Evolutionary conservation across 2,329 filamentous ascomycete genomes (phyloP).

Genomic region (Tolypocladium nubicola): DNA sequence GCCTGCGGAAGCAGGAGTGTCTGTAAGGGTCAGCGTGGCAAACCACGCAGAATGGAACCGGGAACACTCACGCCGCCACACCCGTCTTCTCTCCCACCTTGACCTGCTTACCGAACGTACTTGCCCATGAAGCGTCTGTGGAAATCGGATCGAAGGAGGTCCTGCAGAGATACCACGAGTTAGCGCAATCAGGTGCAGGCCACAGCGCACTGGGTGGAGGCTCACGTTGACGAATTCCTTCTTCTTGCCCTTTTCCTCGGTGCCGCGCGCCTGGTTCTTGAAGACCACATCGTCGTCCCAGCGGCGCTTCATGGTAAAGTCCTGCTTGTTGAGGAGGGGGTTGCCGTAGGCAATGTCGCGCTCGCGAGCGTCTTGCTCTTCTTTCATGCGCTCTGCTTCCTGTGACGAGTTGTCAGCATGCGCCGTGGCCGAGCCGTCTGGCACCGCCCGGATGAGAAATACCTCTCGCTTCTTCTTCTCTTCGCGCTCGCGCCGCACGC

Average conservation of each 20-base stretch:
- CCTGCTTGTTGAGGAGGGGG: constrained; percentile 76
- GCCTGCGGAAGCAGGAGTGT: neutral
- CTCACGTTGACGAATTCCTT: constrained; percentile 95
- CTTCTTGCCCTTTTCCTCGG: constrained; percentile 76
- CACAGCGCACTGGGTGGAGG: constrained; percentile 7
- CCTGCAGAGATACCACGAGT: constrained; percentile 30
- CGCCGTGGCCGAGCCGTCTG: neutral
- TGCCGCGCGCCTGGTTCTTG: constrained; percentile 94
- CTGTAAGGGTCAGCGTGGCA: constrained; percentile 8
- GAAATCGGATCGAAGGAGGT: constrained; percentile 88
- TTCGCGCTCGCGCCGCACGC: constrained; percentile 70
- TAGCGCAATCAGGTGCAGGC: too few relatives aligned
- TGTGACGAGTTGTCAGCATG: constrained; percentile 16
- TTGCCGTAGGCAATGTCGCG: constrained; percentile 87
- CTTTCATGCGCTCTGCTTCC: constrained; percentile 70
- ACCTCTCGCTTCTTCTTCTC: constrained; percentile 30
- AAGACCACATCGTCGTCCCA: constrained; percentile 99
- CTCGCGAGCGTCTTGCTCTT: constrained; percentile 75
- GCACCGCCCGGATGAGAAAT: neutral
- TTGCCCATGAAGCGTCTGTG: constrained; percentile 92
- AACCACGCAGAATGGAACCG: neutral
- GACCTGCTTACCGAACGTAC: constrained; percentile 40
- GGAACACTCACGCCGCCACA: neutral
- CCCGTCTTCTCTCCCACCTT: neutral
- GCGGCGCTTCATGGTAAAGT: constrained; percentile 82